These are phyloP conservation scores for Clarireedia monteithiana DNA, from an alignment of 2,329 filamentous ascomycete species.

Conservation along the genomic window DNA sequence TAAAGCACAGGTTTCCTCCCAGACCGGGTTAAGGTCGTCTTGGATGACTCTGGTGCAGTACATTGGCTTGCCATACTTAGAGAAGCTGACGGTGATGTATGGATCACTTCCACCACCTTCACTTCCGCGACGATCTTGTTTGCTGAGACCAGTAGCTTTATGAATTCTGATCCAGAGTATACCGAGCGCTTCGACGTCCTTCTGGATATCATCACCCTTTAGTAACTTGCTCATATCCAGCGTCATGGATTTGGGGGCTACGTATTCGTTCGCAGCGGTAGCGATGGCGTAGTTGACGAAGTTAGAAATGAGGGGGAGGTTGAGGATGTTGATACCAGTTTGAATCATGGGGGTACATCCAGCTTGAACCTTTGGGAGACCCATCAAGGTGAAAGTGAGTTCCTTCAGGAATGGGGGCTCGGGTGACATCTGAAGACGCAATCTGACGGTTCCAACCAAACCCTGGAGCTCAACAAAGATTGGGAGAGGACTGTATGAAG, in stretches of 20 bases:
- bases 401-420: slow-evolving; percentile 90
- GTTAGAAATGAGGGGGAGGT: slow-evolving; percentile 86
- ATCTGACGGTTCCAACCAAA: slow-evolving; percentile 78
- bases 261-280: slow-evolving; percentile 81
- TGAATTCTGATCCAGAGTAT: slow-evolving; percentile 91
- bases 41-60: slow-evolving; percentile 96
- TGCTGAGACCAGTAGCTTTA: slow-evolving; percentile 78
- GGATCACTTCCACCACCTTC: slow-evolving; percentile 85
- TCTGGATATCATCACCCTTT: slow-evolving; percentile 84
- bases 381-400: slow-evolving; percentile 90
- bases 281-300: slow-evolving; percentile 70
- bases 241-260: slow-evolving; percentile 89
- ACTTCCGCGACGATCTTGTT: slow-evolving; percentile 78
- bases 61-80: slow-evolving; percentile 95
- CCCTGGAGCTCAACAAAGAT: slow-evolving; percentile 71
- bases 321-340: slow-evolving; percentile 82
- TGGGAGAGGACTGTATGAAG: slow-evolving; percentile 16
- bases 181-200: slow-evolving; percentile 78
- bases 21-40: slow-evolving; percentile 87
- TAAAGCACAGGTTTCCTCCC: slow-evolving; percentile 80
- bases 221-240: slow-evolving; percentile 86
- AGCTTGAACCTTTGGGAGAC: slow-evolving; percentile 79
- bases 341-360: slow-evolving; percentile 91
- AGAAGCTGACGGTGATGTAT: slow-evolving; percentile 91
- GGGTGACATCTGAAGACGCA: slow-evolving; percentile 78